Conservation (phyloP, 139 green algal genomes). For the Nannochloris sp. region DNA sequence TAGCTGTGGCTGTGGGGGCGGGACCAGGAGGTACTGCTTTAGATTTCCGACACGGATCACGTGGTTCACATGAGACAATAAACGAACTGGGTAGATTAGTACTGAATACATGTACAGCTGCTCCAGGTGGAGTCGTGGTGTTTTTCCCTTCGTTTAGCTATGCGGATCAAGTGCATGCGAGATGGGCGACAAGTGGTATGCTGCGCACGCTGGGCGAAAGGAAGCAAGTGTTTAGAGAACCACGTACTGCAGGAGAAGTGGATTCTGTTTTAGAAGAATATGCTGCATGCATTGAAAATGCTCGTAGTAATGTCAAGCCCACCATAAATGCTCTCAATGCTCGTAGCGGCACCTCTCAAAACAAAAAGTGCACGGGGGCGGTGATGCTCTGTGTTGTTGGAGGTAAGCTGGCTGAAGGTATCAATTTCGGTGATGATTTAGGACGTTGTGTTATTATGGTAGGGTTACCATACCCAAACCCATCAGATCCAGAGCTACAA, state of each 20-base stretch:
- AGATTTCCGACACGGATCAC: conserved; percentile 49
- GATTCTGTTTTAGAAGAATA: conserved; percentile 64
- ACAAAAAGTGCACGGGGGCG: conserved; percentile 38
- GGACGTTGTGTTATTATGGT: conserved; percentile 89
- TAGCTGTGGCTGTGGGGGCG: conserved; percentile 17
- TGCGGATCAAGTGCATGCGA: conserved; percentile 34
- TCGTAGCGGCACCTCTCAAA: neutral
- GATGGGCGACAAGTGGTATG: conserved; percentile 51
- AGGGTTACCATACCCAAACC: conserved; percentile 92
- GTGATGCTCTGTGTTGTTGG: conserved; percentile 91
- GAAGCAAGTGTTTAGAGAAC: conserved; percentile 68
- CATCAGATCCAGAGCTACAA: conserved; percentile 78
- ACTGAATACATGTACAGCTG: conserved; percentile 49
- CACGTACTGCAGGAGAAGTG: conserved; percentile 44
- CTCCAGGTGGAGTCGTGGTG: conserved; percentile 64
- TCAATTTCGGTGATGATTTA: conserved; percentile 97
- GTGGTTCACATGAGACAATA: conserved; percentile 32
- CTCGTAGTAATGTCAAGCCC: neutral
- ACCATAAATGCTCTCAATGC: neutral
- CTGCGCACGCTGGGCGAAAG: conserved; percentile 35
- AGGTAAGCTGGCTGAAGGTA: conserved; percentile 92
- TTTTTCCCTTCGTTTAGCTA: conserved; percentile 92
- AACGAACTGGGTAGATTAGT: conserved; percentile 68
- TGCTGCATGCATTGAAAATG: conserved; percentile 1
- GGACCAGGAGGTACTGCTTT: conserved; percentile 57